These are phyloP conservation scores for Saturnispora silvae DNA, from an alignment of 805 yeast genomes.

Conservation along the genomic window DNA sequence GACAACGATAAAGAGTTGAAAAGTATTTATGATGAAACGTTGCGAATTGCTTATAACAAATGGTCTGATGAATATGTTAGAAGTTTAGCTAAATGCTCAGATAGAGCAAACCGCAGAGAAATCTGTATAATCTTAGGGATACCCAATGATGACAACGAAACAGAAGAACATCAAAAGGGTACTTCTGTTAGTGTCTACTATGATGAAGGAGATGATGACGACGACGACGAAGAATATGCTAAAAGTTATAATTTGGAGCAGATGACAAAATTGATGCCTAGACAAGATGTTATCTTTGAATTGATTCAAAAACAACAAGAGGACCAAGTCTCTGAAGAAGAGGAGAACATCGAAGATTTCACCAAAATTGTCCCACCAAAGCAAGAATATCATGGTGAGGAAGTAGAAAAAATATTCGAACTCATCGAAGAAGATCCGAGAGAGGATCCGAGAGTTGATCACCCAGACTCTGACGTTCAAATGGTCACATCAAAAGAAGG, in stretches of 20 bases:
- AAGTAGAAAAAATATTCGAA: no score
- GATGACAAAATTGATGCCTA: slow-evolving; percentile 22
- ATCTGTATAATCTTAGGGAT: slow-evolving; percentile 5
- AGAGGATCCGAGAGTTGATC: no score
- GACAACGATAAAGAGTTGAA: slow-evolving; percentile 9
- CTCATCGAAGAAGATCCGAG: no score
- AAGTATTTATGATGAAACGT: slow-evolving; percentile 8
- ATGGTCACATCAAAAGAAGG: slow-evolving; percentile 23
- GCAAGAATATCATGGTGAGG: no score
- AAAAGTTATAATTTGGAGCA: slow-evolving; percentile 18
- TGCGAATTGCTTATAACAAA: slow-evolving; percentile 5
- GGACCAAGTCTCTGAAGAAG: slow-evolving; percentile 2
- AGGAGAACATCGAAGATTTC: slow-evolving; percentile 23
- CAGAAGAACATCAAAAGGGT: no score
- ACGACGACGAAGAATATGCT: slow-evolving; percentile 10
- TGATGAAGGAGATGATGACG: slow-evolving; percentile 2
- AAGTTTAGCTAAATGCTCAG: slow-evolving; percentile 12
- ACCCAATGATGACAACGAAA: background rate
- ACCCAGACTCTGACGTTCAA: no score
- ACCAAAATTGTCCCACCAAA: no score
- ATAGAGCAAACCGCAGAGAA: slow-evolving; percentile 10
- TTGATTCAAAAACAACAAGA: slow-evolving; percentile 4
- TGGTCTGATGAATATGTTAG: slow-evolving; percentile 2
- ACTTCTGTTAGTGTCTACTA: background rate
- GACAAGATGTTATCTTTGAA: slow-evolving; percentile 6